Conservation (phyloP, 306 rosid genomes). For the Acacia melanoxylon region DNA sequence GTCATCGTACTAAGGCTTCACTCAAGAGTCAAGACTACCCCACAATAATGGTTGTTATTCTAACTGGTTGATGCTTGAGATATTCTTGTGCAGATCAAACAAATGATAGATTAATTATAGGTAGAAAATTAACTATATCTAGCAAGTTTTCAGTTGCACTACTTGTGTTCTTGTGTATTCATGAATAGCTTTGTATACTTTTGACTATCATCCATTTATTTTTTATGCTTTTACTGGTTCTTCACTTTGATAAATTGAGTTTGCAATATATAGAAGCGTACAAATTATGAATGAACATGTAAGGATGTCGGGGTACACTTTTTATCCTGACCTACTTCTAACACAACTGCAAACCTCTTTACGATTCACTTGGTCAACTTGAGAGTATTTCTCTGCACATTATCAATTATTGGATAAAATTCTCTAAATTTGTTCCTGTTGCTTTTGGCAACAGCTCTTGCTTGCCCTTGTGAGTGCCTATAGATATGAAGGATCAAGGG, state of each 20-base stretch:
- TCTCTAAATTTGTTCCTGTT: background rate
- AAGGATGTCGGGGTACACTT: background rate
- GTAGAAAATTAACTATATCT: background rate
- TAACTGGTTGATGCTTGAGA: background rate
- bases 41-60: background rate
- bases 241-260: background rate
- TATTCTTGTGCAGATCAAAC: background rate
- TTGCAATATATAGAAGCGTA: background rate
- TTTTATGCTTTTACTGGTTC: background rate
- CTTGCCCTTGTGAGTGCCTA: conserved; percentile 87
- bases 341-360: too few relatives aligned
- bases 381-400: too few relatives aligned
- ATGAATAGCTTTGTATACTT: background rate
- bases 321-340: background rate
- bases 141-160: background rate
- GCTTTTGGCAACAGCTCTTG: conserved; percentile 61
- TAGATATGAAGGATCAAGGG: conserved; percentile 82
- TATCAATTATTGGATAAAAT: background rate
- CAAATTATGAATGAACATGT: background rate
- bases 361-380: background rate
- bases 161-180: background rate
- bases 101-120: background rate
- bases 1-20: background rate
- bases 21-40: background rate
- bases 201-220: background rate